Percentiles rank a stretch among this genome's conserved stretches.
These are phyloP conservation scores for Syzygium syzygioides DNA, from an alignment of 441 rosid genomes.

Conservation along the genomic window DNA sequence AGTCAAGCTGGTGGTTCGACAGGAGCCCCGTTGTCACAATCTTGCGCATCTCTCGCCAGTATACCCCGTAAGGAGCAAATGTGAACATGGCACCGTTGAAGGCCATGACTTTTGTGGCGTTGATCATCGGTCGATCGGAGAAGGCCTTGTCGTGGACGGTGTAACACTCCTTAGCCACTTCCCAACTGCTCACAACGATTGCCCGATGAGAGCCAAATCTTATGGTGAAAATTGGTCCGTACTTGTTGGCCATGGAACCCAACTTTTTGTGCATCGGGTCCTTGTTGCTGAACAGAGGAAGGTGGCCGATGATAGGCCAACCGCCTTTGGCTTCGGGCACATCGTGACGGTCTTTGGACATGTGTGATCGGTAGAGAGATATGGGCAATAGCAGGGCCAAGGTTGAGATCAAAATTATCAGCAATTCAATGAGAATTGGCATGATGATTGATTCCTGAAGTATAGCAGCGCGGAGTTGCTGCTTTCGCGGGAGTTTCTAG, in stretches of 20 bases:
- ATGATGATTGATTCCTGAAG: background rate
- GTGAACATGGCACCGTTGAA: slow-evolving; percentile 18
- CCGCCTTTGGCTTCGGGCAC: background rate
- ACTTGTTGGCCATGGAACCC: background rate
- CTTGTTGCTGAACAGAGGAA: background rate
- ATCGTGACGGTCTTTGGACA: background rate
- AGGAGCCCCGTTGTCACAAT: slow-evolving; percentile 11
- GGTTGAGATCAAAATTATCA: background rate
- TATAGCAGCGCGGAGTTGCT: background rate
- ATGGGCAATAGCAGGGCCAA: background rate
- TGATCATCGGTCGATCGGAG: slow-evolving; percentile 9
- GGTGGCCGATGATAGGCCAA: background rate
- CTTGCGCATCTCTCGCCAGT: slow-evolving; percentile 24
- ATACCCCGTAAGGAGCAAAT: slow-evolving; percentile 14
- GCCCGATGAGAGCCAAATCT: background rate
- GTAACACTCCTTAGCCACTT: slow-evolving; percentile 19
- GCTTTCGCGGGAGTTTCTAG: background rate
- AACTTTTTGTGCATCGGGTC: background rate
- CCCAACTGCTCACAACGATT: slow-evolving; percentile 16
- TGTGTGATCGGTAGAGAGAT: background rate
- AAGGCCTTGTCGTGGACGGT: slow-evolving; percentile 17
- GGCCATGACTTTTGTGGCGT: slow-evolving; percentile 16
- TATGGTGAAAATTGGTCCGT: background rate
- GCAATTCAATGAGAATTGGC: background rate
- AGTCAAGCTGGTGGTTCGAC: slow-evolving; percentile 12